Evolutionary conservation across 441 rosid genomes (phyloP), one percentile per base, ranked within the genome.

Genomic region (Erysimum cheiri): DNA sequence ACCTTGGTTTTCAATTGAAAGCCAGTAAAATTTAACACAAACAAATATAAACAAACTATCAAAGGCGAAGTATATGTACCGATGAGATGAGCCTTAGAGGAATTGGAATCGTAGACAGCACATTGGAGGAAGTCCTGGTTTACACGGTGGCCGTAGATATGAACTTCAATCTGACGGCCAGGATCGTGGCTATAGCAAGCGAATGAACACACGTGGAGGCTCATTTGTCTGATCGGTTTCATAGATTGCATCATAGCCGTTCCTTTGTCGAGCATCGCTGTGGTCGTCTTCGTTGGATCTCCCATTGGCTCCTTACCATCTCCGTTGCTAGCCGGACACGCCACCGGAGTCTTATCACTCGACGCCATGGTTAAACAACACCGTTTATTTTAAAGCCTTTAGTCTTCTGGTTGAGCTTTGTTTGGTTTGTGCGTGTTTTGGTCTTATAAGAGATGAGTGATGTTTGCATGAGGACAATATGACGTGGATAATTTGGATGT

Each of bases 91-190:
- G 74, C 84, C 5, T 62, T 46, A 57, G 87, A 49, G 54, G 82
- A 77, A 40, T 78, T 85, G 5, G 84, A 50, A 74, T 83, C 90
- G 29, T 84, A 88, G 58, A 90, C 88, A 6, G 92, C 93, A 37
- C 90, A 85, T 83, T 90, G 93, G 60, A 88, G 85, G 47, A 90
- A 88, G 71, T 86, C 93, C 78, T 84, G 85, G 70, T 85, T 85
- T 73, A 88, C 70, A 68, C 92, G 77, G 7, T 80, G 54, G 37
- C 83, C 70, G 35, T 68, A 88, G 74, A 85, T 87, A 75, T 88
- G 89, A 39, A 85, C 84, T 67, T 88, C 80, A 17, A 90, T 81
- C 78, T 90, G 90, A 43, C 90, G 85, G 60, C 76, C n/a, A 81
- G 84, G 84, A 78, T 90, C 96, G 28, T 90, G 93, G 81, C 83